Base-by-base conservation (phyloP, 768 basidiomycete species). In the Scleroderma bovista region DNA sequence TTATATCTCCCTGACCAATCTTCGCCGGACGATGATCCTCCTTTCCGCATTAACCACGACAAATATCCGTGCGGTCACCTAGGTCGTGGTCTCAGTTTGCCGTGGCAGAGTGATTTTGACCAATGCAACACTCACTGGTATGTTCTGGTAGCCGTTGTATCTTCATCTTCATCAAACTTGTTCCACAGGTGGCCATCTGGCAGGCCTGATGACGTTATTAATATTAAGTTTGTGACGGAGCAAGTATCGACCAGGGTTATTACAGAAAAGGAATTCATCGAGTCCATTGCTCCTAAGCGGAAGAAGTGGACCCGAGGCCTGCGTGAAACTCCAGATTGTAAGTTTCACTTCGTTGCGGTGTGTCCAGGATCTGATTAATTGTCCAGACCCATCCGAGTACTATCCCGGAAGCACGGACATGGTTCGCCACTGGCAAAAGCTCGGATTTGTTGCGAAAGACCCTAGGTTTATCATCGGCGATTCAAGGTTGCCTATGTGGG, bases 61-160 rank as follows among this genome's bases (percentile, higher is more conserved):
- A 51, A 46, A 19, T 51, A 65, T 17, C 20, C 50, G 15, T 57
- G 67, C 12, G 69, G 69, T 3, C 49, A 64, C 51, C 47, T 71
- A 15, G 60, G 61, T 29, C 54, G 59, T n/a, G 62, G 59, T 24
- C 61, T 69, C n/a, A 61, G 61, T 47, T 51, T 71, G 10, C 69
- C 69, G 13, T 71, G 69, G 69, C 69, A 71, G 52, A 59, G 55
- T 26, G 69, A 71, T 47, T 69, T 68, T 46, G 53, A 57, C 31
- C 52, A 57, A 51, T 69, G 66, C 46, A 57, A 61, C 31, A 65
- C 63, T 16, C 59, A 66, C 51, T 67, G 66, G 66, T 69, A 46
- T 23, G 61, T 31, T 12, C 37, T 17, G n/a, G n/a, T 5, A 1
- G 16, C 6, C 20, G 20, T 13, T 9, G 15, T 22, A 12, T 24